Percentiles rank a stretch among this genome's conserved stretches.
Evolutionary conservation across 2,329 filamentous ascomycete species (phyloP).

Genomic region (Dichotomopilus funicola): DNA sequence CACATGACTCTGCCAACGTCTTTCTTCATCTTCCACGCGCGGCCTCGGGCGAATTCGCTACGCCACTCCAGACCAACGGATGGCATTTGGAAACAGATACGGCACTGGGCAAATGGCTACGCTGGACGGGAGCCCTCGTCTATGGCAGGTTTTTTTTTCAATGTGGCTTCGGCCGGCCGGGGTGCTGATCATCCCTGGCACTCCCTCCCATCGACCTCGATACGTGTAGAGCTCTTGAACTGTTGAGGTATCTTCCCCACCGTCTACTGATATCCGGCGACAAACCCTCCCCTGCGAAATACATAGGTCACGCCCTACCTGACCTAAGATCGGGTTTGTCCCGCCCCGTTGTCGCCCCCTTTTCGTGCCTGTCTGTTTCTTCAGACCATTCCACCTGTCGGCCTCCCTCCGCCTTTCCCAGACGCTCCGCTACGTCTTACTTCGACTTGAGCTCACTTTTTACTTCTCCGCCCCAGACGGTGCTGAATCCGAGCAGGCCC

Average conservation of each 20-base stretch:
- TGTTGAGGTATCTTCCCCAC: conserved; percentile 11
- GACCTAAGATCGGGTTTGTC: no score
- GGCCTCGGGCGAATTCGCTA: conserved; percentile 28
- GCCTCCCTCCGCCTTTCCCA: conserved; percentile 8
- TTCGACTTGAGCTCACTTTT: not conserved
- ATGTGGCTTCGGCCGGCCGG: not conserved
- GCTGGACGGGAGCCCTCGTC: not conserved
- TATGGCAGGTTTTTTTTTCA: not conserved
- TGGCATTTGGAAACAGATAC: conserved; percentile 13
- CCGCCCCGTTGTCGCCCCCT: no score
- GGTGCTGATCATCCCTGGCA: not conserved
- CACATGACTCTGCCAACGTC: conserved; percentile 27
- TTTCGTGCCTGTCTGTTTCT: not conserved
- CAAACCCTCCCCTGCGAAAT: no score
- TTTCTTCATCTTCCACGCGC: conserved; percentile 24
- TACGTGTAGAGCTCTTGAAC: not conserved
- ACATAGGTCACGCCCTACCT: no score
- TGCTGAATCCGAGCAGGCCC: conserved; percentile 4
- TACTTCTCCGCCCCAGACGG: not conserved
- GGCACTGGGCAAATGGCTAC: not conserved
- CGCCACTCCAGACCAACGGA: conserved; percentile 29
- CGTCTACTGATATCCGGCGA: conserved; percentile 15
- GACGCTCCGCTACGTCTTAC: no score
- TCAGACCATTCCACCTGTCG: conserved; percentile 3
- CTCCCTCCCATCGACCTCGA: not conserved